Evolutionary conservation across 805 yeast genomes (phyloP).

Genomic region (Kodamaea sagamina): DNA sequence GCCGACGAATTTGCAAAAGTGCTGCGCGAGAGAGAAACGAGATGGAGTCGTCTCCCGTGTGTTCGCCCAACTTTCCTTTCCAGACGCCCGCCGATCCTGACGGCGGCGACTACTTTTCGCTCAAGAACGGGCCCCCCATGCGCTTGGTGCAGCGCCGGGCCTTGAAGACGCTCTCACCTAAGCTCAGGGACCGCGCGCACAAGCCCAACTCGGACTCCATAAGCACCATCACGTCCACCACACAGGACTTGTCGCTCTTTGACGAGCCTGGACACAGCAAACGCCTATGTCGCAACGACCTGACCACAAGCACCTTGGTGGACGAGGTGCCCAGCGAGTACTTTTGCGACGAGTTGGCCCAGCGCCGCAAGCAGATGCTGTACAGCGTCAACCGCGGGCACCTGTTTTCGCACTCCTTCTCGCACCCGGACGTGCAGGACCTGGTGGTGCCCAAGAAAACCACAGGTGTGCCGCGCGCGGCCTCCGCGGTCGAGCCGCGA

Average conservation of each 20-base stretch:
- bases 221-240: constrained; percentile 32
- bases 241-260: constrained; percentile 24
- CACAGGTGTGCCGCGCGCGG: constrained; percentile 1
- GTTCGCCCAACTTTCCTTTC: constrained; percentile 11
- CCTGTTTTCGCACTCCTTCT: constrained; percentile 6
- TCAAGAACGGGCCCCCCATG: constrained; percentile 1
- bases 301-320: constrained; percentile 33
- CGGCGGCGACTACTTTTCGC: constrained; percentile 10
- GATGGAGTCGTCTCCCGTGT: constrained; percentile 9
- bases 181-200: constrained; percentile 10
- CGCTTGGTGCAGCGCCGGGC: neutral
- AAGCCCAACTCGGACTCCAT: constrained; percentile 23
- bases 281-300: constrained; percentile 18
- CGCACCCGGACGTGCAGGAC: constrained; percentile 6
- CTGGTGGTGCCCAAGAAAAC: neutral
- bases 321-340: constrained; percentile 20
- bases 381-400: constrained; percentile 5
- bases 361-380: constrained; percentile 7
- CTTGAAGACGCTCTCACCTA: neutral
- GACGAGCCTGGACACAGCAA: constrained; percentile 14
- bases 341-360: constrained; percentile 5
- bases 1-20: too few relatives aligned
- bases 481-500: constrained; percentile 5
- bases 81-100: constrained; percentile 5
- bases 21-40: neutral